Conservation (phyloP, 2,329 filamentous ascomycete genomes). For the Xylariaceae sp. region DNA sequence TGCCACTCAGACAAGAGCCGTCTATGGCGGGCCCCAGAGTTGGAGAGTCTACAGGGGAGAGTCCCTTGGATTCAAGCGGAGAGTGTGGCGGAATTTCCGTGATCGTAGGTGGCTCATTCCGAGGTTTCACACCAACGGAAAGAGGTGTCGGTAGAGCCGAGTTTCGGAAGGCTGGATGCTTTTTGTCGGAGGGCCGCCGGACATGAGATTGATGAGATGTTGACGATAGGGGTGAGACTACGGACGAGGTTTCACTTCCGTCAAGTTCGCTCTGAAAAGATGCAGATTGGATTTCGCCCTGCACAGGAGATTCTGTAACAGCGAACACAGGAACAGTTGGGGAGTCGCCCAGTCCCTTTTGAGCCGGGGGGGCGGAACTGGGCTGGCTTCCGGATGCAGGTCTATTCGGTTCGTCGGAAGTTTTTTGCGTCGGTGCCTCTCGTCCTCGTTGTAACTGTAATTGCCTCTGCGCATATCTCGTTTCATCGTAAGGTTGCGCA, state of each 20-base stretch:
- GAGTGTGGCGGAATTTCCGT: constrained; percentile 25
- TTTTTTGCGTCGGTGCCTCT: constrained; percentile 52
- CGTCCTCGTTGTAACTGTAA: constrained; percentile 73
- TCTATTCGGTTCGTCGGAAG: constrained; percentile 44
- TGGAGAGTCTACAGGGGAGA: constrained; percentile 62
- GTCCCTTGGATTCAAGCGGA: constrained; percentile 22
- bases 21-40: constrained; percentile 60
- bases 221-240: constrained; percentile 22
- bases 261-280: constrained; percentile 46
- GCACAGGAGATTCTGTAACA: constrained; percentile 31
- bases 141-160: constrained; percentile 44
- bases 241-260: constrained; percentile 35
- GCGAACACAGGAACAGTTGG: constrained; percentile 27
- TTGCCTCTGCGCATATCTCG: constrained; percentile 77
- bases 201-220: constrained; percentile 38
- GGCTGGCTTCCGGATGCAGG: constrained; percentile 42
- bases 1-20: constrained; percentile 65
- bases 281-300: constrained; percentile 34
- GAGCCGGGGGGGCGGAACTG: constrained; percentile 44
- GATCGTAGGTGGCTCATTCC: constrained; percentile 31
- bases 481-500: constrained; percentile 72
- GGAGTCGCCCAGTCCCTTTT: constrained; percentile 35
- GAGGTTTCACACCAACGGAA: constrained; percentile 32
- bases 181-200: constrained; percentile 48
- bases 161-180: constrained; percentile 52